Evolutionary conservation across 495 filamentous ascomycete genomes (phyloP), one percentile per base, ranked within the genome.

Genomic region (Niebla homalea): DNA sequence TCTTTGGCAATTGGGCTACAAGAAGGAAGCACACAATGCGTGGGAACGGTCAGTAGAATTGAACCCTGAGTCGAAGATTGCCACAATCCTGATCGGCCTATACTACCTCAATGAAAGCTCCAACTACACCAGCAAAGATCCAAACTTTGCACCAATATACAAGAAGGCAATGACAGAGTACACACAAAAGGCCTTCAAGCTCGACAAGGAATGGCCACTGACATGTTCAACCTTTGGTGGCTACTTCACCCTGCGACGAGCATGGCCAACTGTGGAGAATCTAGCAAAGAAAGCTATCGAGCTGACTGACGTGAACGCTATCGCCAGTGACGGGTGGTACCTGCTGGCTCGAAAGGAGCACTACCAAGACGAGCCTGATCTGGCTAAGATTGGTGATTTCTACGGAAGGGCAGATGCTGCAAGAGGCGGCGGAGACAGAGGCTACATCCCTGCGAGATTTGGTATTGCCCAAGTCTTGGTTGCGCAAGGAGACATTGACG

Each of bases 261-360:
- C 74, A 3, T 82, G 86, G 61, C 56, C 75, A 2, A 84, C 83
- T 43, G 90, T 92, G 10, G 90, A 98, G 52, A 75, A 75, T 11
- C 75, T 97, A 8, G 86, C 92, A 23, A 83, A 89, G 61, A 92
- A 90, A 63, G 89, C 93, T 1, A 95, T 97, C 53, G 85, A 95
- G 60, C 78, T 85, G 51, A 96, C 90, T 2, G 92, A 98, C 61
- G 89, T 96, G 53, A 89, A 93, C 64, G 83, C 86, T 12, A 85
- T 97, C 62, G 89, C 89, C 2, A 94, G 88, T 62, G 92, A 98
- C 59, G 92, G 90, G 19, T 96, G 88, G 88, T 97, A 94, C 65
- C 67, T 94, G 4, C 79, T 97, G 14, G 92, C 86, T 12, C 74
- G 89, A 40, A 95, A 93, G 60, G 81, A 85, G 53, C 92, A 98